Conservation (phyloP, 768 basidiomycete species). For the Leucosporidium creatinivorum region DNA sequence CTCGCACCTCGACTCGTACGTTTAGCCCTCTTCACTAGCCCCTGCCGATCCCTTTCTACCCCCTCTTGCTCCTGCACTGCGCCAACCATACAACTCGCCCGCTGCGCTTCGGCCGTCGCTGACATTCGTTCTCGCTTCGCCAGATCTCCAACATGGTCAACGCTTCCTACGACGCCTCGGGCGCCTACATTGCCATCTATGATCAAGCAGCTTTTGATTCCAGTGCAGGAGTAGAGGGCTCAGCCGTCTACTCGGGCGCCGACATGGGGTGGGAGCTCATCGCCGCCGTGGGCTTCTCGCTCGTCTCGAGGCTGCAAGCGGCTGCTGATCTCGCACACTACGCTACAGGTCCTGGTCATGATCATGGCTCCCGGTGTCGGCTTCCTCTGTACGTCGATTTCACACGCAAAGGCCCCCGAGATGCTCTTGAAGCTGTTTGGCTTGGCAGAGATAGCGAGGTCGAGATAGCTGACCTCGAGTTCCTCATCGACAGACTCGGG, state of each 20-base stretch:
- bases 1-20: no score
- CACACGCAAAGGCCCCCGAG: conserved; percentile 26
- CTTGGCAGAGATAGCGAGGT: no score
- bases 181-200: neutral
- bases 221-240: neutral
- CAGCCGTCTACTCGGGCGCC: neutral
- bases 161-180: conserved; percentile 44
- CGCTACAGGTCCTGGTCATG: conserved; percentile 40
- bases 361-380: conserved; percentile 44
- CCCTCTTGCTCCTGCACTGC: no score
- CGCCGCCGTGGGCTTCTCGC: no score
- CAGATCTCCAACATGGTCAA: conserved; percentile 43
- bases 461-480: no score
- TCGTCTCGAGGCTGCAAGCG: no score
- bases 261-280: neutral
- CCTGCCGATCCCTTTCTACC: no score
- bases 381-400: conserved; percentile 28
- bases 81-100: no score
- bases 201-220: neutral
- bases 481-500: conserved; percentile 31
- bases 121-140: neutral
- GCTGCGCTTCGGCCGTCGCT: neutral
- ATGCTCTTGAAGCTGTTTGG: no score
- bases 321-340: no score
- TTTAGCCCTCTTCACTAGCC: no score